A percentile compares a stretch with the other conserved stretches of the same genome.
Evolutionary conservation across 306 rosid genomes (phyloP).

Genomic region (Cicer judaicum): DNA sequence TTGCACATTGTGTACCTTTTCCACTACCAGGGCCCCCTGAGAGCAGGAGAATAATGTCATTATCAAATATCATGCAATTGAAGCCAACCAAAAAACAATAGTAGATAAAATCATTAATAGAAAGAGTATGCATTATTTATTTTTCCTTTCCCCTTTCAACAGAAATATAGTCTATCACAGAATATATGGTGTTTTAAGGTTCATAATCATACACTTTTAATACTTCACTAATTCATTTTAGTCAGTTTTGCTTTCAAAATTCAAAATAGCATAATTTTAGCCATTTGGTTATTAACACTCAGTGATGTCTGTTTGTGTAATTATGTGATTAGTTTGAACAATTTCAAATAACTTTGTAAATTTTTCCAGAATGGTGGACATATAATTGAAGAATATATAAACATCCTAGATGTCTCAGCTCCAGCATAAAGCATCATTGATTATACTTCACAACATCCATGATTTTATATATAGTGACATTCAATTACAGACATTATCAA

Average conservation of each 20-base stretch:
- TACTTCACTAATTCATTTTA: not conserved
- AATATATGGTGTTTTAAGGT: no score
- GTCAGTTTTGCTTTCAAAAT: conserved; percentile 27
- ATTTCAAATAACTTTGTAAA: not conserved
- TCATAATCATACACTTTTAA: no score
- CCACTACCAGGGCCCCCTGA: conserved; percentile 98
- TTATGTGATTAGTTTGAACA: not conserved
- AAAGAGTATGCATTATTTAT: no score
- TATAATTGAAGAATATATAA: not conserved
- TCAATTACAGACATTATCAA: conserved; percentile 13
- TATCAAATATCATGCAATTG: conserved; percentile 39
- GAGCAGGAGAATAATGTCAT: conserved; percentile 30
- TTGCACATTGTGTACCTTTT: conserved; percentile 92
- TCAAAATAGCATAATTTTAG: conserved; percentile 26
- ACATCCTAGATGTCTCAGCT: conserved; percentile 4
- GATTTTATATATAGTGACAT: not conserved
- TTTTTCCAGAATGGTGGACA: not conserved
- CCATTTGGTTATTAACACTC: not conserved
- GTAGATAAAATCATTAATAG: conserved; percentile 17
- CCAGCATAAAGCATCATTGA: conserved; percentile 24
- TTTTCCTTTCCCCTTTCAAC: no score
- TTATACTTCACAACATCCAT: conserved; percentile 12
- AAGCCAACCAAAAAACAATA: conserved; percentile 11
- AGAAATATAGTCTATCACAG: no score
- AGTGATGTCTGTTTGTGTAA: not conserved